Conservation (phyloP, 768 basidiomycete genomes). For the Tulasnella sp. region DNA sequence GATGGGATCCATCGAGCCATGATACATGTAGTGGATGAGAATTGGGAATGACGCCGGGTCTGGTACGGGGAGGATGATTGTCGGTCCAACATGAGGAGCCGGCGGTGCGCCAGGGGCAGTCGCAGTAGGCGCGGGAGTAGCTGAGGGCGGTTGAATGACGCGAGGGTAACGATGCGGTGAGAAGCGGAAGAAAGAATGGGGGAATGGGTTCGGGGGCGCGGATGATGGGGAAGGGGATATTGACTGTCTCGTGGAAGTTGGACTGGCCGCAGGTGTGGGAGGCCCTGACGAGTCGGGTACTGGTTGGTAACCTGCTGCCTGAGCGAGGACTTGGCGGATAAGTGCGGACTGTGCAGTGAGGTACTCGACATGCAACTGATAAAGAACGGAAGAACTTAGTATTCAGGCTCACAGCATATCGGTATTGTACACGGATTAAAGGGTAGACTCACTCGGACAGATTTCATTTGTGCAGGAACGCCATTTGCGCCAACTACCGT, state of each 20-base stretch:
- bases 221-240: conserved; percentile 30
- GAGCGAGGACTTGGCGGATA: conserved; percentile 29
- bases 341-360: conserved; percentile 74
- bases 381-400: conserved; percentile 16
- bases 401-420: background rate
- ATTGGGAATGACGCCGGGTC: conserved; percentile 61
- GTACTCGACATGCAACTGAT: conserved; percentile 68
- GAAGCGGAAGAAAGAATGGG: conserved; percentile 51
- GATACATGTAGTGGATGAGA: conserved; percentile 75
- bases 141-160: background rate
- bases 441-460: conserved; percentile 45
- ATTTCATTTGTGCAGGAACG: conserved; percentile 25
- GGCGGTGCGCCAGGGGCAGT: background rate
- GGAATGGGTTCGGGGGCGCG: conserved; percentile 48
- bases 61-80: conserved; percentile 63
- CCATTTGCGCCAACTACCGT: background rate
- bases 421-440: background rate
- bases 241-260: conserved; percentile 21
- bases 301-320: conserved; percentile 2
- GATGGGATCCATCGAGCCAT: conserved; percentile 56
- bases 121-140: background rate
- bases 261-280: conserved; percentile 19
- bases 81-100: conserved; percentile 29
- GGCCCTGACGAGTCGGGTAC: conserved; percentile 20
- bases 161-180: conserved; percentile 31